Evolutionary conservation across 495 filamentous ascomycete genomes (phyloP), one percentile per base, ranked within the genome.

Genomic region (Amphirosellinia nigrospora): DNA sequence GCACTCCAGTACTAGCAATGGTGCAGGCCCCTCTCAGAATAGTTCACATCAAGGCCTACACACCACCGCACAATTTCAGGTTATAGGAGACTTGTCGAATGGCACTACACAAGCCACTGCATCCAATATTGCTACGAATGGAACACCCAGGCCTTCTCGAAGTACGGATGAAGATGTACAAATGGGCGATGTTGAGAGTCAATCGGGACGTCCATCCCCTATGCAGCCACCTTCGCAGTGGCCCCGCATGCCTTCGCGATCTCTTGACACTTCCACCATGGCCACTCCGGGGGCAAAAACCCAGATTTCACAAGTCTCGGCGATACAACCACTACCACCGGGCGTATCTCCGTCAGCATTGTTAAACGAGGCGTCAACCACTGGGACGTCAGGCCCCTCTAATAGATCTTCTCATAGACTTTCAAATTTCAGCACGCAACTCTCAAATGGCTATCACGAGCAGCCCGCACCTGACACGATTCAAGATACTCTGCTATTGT

Each of bases 281-380:
- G 81, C 78, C 6, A 82, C 77, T 0, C 66, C 76, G 1, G 83
- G 82, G 2, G 73, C 64, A 13, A 85, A 75, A 21, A 81, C 82
- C 10, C 82, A 82, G 53, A 59, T 85, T 2, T 88, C 93, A 5
- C 94, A 97, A 79, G 84, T 86, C 48, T 92, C 90, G 9, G 89
- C 86, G 0, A 84, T 94, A 60, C 94, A 92, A 4, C 87, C 91
- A 28, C 86, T 97, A 77, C 89, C 91, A 11, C 87, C 88, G 10
- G 92, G 91, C 16, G 91, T 94, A 39, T 90, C 94, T 61, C 88
- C 92, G 4, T 88, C 85, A 4, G 91, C 93, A 53, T 89, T 95
- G 70, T 80, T 87, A 34, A 97, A 97, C 73, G 91, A 94, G 73
- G 94, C 94, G 4, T 97, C 94, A 9, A 96, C 93, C 0, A 94